phyloP scores from a whole-genome alignment of 192 early-diverging fungal genomes.

The Coemansia sp. region DNA sequence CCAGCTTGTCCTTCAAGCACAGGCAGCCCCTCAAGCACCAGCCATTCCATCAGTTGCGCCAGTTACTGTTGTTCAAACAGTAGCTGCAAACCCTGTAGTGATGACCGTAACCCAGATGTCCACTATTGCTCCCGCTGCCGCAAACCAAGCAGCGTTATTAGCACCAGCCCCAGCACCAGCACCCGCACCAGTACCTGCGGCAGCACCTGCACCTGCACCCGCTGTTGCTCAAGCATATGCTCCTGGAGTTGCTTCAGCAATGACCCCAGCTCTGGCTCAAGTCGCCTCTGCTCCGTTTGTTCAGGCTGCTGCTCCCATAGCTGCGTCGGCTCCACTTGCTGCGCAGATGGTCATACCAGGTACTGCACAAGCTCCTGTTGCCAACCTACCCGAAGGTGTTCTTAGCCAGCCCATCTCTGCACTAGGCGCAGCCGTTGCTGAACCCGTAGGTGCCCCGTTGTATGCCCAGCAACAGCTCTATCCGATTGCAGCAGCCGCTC shows the following conservation, averaged over 20 bases:
- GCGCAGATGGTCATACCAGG: not conserved
- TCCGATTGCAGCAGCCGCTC: conserved; percentile 21
- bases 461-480: conserved; percentile 44
- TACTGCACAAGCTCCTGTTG: conserved; percentile 9
- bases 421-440: conserved; percentile 6
- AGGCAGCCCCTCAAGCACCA: conserved; percentile 19
- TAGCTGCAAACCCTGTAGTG: conserved; percentile 8
- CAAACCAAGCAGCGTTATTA: conserved; percentile 4
- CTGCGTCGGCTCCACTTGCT: conserved; percentile 2
- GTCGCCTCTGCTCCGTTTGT: conserved; percentile 1
- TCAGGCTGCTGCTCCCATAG: conserved; percentile 10
- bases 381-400: conserved; percentile 18
- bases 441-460: conserved; percentile 10
- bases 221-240: not conserved
- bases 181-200: not conserved
- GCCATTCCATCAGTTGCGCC: conserved; percentile 18
- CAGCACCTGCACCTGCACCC: conserved; percentile 3
- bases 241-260: conserved; percentile 7
- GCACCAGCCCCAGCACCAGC: not conserved
- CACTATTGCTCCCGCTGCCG: conserved; percentile 1
- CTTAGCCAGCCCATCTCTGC: conserved; percentile 21
- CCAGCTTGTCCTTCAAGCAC: conserved; percentile 27
- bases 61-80: conserved; percentile 25
- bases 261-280: conserved; percentile 1
- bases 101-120: not conserved